These are phyloP conservation scores for Candida pseudofarinosa DNA, from an alignment of 805 yeast species.

Conservation along the genomic window DNA sequence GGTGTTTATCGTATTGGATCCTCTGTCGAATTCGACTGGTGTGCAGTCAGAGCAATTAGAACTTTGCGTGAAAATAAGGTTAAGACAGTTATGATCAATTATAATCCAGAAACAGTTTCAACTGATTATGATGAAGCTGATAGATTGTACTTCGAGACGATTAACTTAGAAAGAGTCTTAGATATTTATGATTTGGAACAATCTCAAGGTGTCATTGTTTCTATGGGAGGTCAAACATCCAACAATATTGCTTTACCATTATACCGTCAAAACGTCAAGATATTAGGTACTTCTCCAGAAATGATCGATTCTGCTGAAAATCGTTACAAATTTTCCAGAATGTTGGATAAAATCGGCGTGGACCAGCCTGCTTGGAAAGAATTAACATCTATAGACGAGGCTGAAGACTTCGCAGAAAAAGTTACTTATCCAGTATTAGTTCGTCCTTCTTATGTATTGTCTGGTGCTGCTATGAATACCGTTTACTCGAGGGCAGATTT, in stretches of 20 bases:
- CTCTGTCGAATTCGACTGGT: slow-evolving; percentile 98
- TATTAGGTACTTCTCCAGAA: slow-evolving; percentile 95
- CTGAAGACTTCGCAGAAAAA: slow-evolving; percentile 84
- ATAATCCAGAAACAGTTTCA: slow-evolving; percentile 98
- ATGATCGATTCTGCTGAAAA: slow-evolving; percentile 98
- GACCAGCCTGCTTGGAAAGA: slow-evolving; percentile 99
- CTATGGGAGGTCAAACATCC: slow-evolving; percentile 99
- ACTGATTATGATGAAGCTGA: slow-evolving; percentile 99
- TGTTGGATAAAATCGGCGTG: slow-evolving; percentile 93
- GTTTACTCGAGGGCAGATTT: slow-evolving; percentile 87
- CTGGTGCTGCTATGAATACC: slow-evolving; percentile 99
- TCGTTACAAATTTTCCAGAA: slow-evolving; percentile 95
- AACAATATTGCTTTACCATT: slow-evolving; percentile 92
- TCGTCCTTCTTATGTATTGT: slow-evolving; percentile 94
- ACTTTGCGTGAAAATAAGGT: slow-evolving; percentile 81
- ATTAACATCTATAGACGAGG: slow-evolving; percentile 86
- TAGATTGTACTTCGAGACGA: slow-evolving; percentile 91
- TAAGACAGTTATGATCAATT: slow-evolving; percentile 95
- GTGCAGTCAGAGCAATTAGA: slow-evolving; percentile 96
- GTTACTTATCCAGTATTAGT: slow-evolving; percentile 94
- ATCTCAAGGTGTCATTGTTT: slow-evolving; percentile 86
- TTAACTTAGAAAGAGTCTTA: slow-evolving; percentile 87
- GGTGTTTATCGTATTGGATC: slow-evolving; percentile 99
- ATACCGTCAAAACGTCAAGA: slow-evolving; percentile 91
- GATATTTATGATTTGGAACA: slow-evolving; percentile 92